Evolutionary conservation across 169 alveolate species (phyloP).

Genomic region (Babesia caballi): DNA sequence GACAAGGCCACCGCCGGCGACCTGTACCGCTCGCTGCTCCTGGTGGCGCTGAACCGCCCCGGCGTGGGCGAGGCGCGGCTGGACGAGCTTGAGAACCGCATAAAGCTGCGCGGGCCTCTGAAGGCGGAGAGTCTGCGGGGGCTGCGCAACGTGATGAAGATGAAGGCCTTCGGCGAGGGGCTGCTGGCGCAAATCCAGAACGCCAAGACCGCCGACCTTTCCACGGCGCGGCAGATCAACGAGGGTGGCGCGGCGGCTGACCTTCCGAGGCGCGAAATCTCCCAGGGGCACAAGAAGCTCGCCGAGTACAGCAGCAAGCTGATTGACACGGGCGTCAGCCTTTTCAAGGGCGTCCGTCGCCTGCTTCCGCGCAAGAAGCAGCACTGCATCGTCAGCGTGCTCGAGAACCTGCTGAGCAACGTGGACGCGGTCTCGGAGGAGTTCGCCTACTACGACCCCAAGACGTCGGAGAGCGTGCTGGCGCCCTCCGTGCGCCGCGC

Average conservation of each 20-base stretch:
- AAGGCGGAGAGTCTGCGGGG: slow-evolving; percentile 51
- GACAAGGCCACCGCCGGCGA: slow-evolving; percentile 62
- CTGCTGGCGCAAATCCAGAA: slow-evolving; percentile 64
- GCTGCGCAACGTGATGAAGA: slow-evolving; percentile 58
- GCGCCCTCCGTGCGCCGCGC: slow-evolving; percentile 37
- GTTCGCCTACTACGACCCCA: slow-evolving; percentile 70
- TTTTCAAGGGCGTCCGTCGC: slow-evolving; percentile 65
- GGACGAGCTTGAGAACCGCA: slow-evolving; percentile 60
- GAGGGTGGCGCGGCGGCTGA: slow-evolving; percentile 7
- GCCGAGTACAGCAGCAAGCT: slow-evolving; percentile 71
- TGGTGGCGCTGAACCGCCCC: slow-evolving; percentile 62
- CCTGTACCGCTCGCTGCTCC: slow-evolving; percentile 69
- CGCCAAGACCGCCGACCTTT: slow-evolving; percentile 40
- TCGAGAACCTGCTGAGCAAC: slow-evolving; percentile 71
- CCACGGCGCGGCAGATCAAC: slow-evolving; percentile 18
- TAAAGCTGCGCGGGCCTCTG: slow-evolving; percentile 51
- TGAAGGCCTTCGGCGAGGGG: slow-evolving; percentile 56
- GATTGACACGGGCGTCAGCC: slow-evolving; percentile 69
- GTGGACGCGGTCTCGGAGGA: slow-evolving; percentile 71
- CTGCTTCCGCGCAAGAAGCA: slow-evolving; percentile 73
- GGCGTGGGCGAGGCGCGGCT: slow-evolving; percentile 32
- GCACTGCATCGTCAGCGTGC: slow-evolving; percentile 67
- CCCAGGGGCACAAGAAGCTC: slow-evolving; percentile 66
- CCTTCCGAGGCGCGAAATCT: slow-evolving; percentile 41
- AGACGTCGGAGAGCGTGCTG: slow-evolving; percentile 48